Conservation (phyloP, 1,284 basidiomycete genomes). For the Macrocystidia cucumis region DNA sequence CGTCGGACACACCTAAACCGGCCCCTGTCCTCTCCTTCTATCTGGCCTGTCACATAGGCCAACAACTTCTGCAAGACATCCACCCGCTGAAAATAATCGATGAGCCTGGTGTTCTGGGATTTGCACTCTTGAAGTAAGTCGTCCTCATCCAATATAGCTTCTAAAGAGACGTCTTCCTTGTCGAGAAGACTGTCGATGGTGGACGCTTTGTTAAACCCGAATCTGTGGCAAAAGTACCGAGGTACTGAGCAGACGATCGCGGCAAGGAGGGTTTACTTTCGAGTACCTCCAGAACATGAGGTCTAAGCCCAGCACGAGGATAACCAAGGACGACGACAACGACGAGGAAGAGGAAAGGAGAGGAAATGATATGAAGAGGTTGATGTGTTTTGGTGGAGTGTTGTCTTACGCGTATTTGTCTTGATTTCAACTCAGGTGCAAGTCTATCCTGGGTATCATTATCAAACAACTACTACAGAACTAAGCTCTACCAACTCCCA, state of each 20-base stretch:
- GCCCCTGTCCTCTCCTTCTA: conserved; percentile 69
- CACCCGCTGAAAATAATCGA: conserved; percentile 77
- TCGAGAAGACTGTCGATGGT: conserved; percentile 78
- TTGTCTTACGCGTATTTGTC: too few relatives aligned
- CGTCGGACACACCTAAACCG: conserved; percentile 61
- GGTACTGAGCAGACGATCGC: conserved; percentile 12
- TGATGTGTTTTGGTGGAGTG: too few relatives aligned
- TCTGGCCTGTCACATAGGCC: conserved; percentile 81
- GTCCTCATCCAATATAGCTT: conserved; percentile 91
- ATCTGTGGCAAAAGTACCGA: conserved; percentile 41
- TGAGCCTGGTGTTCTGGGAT: conserved; percentile 83
- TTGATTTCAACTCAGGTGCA: too few relatives aligned
- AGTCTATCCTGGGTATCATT: too few relatives aligned
- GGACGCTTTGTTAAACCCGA: conserved; percentile 80
- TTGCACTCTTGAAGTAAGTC: conserved; percentile 96
- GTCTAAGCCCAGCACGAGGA: too few relatives aligned
- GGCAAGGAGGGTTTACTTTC: conserved; percentile 16
- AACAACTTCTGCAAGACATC: conserved; percentile 77
- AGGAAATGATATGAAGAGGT: too few relatives aligned
- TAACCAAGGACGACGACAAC: too few relatives aligned
- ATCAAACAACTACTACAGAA: too few relatives aligned
- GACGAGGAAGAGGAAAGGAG: too few relatives aligned
- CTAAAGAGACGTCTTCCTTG: conserved; percentile 79
- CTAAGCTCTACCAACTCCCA: too few relatives aligned
- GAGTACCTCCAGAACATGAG: conserved; percentile 40